Evolutionary conservation across 805 yeast genomes (phyloP).

Genomic region (Pachysolen tannophilus): DNA sequence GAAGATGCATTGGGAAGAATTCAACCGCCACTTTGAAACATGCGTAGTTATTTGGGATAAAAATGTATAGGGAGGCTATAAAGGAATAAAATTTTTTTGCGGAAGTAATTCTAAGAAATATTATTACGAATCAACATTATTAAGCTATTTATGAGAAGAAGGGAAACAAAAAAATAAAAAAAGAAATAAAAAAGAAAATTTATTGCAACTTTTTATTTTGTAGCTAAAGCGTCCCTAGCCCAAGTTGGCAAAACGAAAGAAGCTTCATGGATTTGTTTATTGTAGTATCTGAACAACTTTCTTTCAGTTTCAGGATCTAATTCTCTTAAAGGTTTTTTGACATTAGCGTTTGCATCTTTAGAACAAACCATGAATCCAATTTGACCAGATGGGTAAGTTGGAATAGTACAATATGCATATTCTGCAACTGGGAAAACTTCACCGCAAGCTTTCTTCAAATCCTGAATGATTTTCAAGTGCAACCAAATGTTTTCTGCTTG

Average conservation of each 20-base stretch:
- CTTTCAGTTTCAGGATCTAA: slow-evolving; percentile 37
- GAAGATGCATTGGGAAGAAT: slow-evolving; percentile 45
- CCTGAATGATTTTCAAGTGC: slow-evolving; percentile 43
- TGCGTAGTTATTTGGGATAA: too few relatives aligned
- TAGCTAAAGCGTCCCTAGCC: slow-evolving; percentile 46
- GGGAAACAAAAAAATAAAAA: background rate
- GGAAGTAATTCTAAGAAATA: background rate
- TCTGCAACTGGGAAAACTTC: slow-evolving; percentile 53
- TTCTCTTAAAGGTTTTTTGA: slow-evolving; percentile 44
- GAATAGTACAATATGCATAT: slow-evolving; percentile 76
- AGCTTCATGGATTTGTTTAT: slow-evolving; percentile 54
- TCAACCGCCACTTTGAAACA: slow-evolving; percentile 41
- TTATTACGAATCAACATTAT: background rate
- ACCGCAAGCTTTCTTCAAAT: slow-evolving; percentile 38
- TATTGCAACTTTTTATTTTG: too few relatives aligned
- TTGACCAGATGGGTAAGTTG: slow-evolving; percentile 85
- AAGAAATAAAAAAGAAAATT: too few relatives aligned
- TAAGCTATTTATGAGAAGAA: background rate
- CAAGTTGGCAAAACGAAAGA: slow-evolving; percentile 76
- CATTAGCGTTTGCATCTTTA: slow-evolving; percentile 37
- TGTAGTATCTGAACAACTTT: slow-evolving; percentile 55
- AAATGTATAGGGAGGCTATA: background rate
- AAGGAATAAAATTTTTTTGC: background rate
- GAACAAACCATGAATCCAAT: slow-evolving; percentile 71
- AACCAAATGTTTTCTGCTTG: slow-evolving; percentile 81